A percentile compares a stretch with the other conserved stretches of the same genome.
These are phyloP conservation scores for Pisolithus orientalis DNA, from an alignment of 768 basidiomycete genomes.

Conservation along the genomic window DNA sequence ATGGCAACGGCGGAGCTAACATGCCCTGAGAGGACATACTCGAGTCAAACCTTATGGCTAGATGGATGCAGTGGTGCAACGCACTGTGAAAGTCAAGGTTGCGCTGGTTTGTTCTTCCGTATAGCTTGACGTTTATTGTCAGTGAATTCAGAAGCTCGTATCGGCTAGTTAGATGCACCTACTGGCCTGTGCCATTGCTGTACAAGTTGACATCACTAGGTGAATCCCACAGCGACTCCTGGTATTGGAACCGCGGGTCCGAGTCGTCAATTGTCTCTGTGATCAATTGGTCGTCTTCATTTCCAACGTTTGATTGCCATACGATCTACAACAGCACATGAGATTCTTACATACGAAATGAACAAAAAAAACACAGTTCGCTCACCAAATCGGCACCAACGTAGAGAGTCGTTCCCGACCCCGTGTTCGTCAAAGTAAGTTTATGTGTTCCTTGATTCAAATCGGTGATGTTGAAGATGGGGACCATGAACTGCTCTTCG, in stretches of 20 bases:
- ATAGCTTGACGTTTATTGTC: constrained; percentile 18
- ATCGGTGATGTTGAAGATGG: constrained; percentile 31
- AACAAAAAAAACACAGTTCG: background rate
- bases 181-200: constrained; percentile 39
- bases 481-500: constrained; percentile 31
- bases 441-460: constrained; percentile 32
- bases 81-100: constrained; percentile 35
- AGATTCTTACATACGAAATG: too few species aligned
- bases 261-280: constrained; percentile 25
- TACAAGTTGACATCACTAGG: constrained; percentile 30
- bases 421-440: constrained; percentile 27
- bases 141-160: too few species aligned
- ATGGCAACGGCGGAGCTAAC: background rate
- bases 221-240: constrained; percentile 29
- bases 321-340: constrained; percentile 12
- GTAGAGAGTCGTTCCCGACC: constrained; percentile 22
- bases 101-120: constrained; percentile 29
- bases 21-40: constrained; percentile 12
- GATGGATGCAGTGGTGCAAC: constrained; percentile 5
- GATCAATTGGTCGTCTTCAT: constrained; percentile 8
- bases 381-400: constrained; percentile 45
- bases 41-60: constrained; percentile 2
- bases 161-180: background rate
- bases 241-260: constrained; percentile 34
- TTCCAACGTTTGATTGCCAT: constrained; percentile 23